phyloP scores from a whole-genome alignment of 2,329 filamentous ascomycete genomes.

The Aureobasidium sp. region DNA sequence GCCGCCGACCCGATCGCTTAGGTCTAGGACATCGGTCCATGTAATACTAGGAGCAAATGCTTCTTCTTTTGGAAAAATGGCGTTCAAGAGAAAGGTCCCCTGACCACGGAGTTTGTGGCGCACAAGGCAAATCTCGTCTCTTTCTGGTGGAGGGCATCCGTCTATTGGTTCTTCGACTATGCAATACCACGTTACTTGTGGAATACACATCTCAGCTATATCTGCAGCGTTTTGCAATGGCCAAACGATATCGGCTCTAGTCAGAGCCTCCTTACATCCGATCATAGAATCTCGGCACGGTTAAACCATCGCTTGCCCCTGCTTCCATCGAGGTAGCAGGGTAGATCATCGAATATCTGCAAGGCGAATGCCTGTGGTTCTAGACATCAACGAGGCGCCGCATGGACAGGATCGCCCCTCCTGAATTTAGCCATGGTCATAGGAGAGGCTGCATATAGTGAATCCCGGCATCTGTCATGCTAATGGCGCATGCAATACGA shows the following conservation, averaged over 20 bases:
- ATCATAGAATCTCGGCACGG: neutral
- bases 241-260: neutral
- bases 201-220: neutral
- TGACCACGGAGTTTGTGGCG: conserved; percentile 2
- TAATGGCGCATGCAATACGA: too few species aligned
- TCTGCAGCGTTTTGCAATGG: neutral
- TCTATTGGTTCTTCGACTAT: neutral
- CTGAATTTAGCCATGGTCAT: conserved; percentile 5
- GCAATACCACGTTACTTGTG: neutral
- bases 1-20: conserved; percentile 31
- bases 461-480: neutral
- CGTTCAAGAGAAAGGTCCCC: neutral
- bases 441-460: neutral
- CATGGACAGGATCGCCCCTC: neutral
- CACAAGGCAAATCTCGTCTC: conserved; percentile 2
- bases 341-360: neutral
- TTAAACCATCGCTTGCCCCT: neutral
- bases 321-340: neutral
- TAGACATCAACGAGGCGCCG: neutral
- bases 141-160: neutral
- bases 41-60: neutral
- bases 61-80: neutral
- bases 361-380: neutral
- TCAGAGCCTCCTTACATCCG: neutral
- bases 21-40: neutral